A percentile compares a stretch with the other conserved stretches of the same genome.
These are phyloP conservation scores for Agaricales sp. DNA, from an alignment of 1,284 basidiomycete species.

Conservation along the genomic window DNA sequence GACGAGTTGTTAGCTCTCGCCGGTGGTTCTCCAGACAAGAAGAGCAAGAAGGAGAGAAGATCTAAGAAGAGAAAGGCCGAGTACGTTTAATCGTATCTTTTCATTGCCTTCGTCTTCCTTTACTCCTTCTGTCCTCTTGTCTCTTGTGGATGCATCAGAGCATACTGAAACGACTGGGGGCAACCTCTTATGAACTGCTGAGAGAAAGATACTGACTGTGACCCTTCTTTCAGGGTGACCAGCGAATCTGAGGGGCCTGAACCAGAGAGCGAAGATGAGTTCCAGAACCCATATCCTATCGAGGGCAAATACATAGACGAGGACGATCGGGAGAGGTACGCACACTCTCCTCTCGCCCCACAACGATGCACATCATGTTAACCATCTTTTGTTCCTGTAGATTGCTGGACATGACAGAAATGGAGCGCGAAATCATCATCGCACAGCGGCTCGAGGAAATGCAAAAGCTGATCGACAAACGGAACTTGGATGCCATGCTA, in stretches of 20 bases:
- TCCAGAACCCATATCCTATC: conserved; percentile 73
- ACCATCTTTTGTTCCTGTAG: conserved; percentile 31
- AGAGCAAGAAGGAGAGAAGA: conserved; percentile 26
- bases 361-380: conserved; percentile 12
- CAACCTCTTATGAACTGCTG: too few relatives aligned
- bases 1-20: conserved; percentile 62
- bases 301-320: conserved; percentile 87
- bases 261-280: conserved; percentile 46
- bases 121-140: too few relatives aligned
- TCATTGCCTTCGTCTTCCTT: conserved; percentile 4
- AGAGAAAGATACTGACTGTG: conserved; percentile 9
- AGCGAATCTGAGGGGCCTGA: conserved; percentile 44
- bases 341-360: conserved; percentile 8
- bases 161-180: too few relatives aligned
- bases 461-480: conserved; percentile 66
- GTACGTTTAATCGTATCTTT: conserved; percentile 25
- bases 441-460: conserved; percentile 74
- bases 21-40: conserved; percentile 41
- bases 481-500: conserved; percentile 69
- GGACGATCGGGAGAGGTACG: conserved; percentile 71
- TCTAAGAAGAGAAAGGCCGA: conserved; percentile 30
- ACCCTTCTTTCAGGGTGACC: conserved; percentile 17
- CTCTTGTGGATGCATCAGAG: too few relatives aligned
- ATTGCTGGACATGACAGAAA: conserved; percentile 71
- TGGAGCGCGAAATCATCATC: conserved; percentile 83